A percentile compares a stretch with the other conserved stretches of the same genome.
Conservation (phyloP, 179 eudicot genomes). For the Heliamphora pulchella region DNA sequence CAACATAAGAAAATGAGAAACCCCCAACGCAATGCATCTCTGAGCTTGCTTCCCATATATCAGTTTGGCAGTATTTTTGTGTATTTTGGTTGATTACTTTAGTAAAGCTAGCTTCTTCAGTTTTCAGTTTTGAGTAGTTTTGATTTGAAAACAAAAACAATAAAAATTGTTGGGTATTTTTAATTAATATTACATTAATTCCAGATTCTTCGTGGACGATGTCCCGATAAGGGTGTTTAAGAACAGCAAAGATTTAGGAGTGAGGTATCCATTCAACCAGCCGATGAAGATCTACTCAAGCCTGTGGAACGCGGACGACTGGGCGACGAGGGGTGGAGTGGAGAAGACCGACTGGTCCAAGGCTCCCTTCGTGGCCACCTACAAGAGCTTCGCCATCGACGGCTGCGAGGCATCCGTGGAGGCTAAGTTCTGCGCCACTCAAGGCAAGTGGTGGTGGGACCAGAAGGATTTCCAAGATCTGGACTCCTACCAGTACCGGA, state of each 20-base stretch:
- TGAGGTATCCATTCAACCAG: constrained; percentile 55
- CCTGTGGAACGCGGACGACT: constrained; percentile 67
- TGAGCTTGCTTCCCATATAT: too few species aligned
- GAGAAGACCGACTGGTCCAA: constrained; percentile 70
- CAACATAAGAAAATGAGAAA: too few species aligned
- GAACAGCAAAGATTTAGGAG: constrained; percentile 57
- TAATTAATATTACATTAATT: not conserved
- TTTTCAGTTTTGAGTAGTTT: too few species aligned
- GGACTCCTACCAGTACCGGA: constrained; percentile 38
- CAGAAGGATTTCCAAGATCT: constrained; percentile 53
- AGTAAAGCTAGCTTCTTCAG: too few species aligned
- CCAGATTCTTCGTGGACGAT: constrained; percentile 60
- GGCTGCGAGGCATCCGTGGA: constrained; percentile 56
- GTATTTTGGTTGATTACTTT: too few species aligned
- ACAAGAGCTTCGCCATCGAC: constrained; percentile 52
- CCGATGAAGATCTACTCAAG: constrained; percentile 66
- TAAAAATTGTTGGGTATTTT: too few species aligned
- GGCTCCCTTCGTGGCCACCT: constrained; percentile 52
- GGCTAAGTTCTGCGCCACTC: constrained; percentile 49
- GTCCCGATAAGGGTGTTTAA: constrained; percentile 56
- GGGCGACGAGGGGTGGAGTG: constrained; percentile 65
- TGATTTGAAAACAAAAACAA: too few species aligned
- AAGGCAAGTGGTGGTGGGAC: constrained; percentile 58
- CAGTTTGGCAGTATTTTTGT: too few species aligned
- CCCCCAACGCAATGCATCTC: too few species aligned